phyloP scores from a whole-genome alignment of 495 filamentous ascomycete species.

The Saxophila tyrrhenica region DNA sequence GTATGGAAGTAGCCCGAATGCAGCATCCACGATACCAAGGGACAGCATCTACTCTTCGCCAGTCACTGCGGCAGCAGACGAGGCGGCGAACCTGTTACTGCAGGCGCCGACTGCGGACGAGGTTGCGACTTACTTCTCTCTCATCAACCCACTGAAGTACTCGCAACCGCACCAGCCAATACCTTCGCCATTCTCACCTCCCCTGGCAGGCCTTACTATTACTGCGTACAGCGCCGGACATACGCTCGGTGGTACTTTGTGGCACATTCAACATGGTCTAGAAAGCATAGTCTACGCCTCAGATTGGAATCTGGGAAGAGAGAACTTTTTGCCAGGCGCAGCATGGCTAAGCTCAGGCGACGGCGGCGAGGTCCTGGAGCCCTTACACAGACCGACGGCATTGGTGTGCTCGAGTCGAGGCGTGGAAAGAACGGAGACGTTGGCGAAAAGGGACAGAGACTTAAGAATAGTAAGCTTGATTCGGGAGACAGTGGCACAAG shows the following conservation, averaged over 20 bases:
- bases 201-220: conserved; percentile 82
- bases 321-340: conserved; percentile 86
- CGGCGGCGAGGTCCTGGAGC: conserved; percentile 84
- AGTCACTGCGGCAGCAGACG: conserved; percentile 9
- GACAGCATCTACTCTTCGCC: conserved; percentile 28
- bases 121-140: conserved; percentile 79
- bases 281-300: conserved; percentile 96
- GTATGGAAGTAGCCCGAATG: conserved; percentile 79
- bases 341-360: conserved; percentile 81
- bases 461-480: conserved; percentile 75
- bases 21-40: conserved; percentile 63
- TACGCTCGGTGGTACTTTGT: conserved; percentile 92
- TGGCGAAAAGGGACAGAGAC: conserved; percentile 68
- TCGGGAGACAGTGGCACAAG: conserved; percentile 58
- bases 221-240: conserved; percentile 96
- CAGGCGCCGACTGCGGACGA: conserved; percentile 75
- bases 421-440: conserved; percentile 55
- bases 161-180: conserved; percentile 87
- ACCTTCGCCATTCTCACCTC: conserved; percentile 74
- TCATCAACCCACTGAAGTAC: conserved; percentile 93
- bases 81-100: conserved; percentile 50
- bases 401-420: conserved; percentile 82
- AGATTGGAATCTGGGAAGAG: conserved; percentile 91
- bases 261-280: conserved; percentile 95
- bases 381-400: conserved; percentile 83